These are phyloP conservation scores for Delphinella strobiligena DNA, from an alignment of 2,329 filamentous ascomycete genomes.

Conservation along the genomic window DNA sequence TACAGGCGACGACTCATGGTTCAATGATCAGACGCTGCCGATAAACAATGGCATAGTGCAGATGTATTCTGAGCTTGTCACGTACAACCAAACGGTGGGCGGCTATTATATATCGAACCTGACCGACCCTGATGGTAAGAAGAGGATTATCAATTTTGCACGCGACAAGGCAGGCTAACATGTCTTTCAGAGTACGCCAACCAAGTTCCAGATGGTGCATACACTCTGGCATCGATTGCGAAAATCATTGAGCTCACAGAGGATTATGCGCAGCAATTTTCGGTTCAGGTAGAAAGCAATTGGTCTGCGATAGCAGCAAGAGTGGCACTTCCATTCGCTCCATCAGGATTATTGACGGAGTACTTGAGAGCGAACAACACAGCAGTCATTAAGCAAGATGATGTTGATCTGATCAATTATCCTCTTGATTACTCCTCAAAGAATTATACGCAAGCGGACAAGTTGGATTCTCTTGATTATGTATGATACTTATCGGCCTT, in stretches of 20 bases:
- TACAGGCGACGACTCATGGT: constrained; percentile 46
- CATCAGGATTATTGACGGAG: constrained; percentile 10
- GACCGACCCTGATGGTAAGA: constrained; percentile 51
- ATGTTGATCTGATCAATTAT: constrained; percentile 54
- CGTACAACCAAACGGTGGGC: constrained; percentile 45
- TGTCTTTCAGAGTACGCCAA: constrained; percentile 52
- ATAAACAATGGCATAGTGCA: constrained; percentile 53
- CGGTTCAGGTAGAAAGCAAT: constrained; percentile 7
- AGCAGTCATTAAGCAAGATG: constrained; percentile 50
- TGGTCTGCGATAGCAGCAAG: constrained; percentile 10
- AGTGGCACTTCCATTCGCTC: constrained; percentile 11
- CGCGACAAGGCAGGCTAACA: constrained; percentile 23
- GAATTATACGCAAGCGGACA: constrained; percentile 39
- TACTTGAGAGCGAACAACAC: constrained; percentile 11
- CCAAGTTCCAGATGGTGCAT: constrained; percentile 19
- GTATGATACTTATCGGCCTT: constrained; percentile 1
- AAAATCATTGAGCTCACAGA: constrained; percentile 11
- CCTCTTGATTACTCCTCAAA: constrained; percentile 41
- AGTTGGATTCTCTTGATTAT: constrained; percentile 41
- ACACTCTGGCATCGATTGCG: constrained; percentile 10
- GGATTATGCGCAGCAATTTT: constrained; percentile 10
- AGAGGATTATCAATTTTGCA: not conserved
- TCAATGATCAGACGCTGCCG: constrained; percentile 45
- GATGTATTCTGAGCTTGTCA: constrained; percentile 48
- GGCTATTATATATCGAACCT: constrained; percentile 46